Percentiles rank a stretch among this genome's conserved stretches.
phyloP scores from a whole-genome alignment of 129 eudicot genomes.

The Lactuca saligna region DNA sequence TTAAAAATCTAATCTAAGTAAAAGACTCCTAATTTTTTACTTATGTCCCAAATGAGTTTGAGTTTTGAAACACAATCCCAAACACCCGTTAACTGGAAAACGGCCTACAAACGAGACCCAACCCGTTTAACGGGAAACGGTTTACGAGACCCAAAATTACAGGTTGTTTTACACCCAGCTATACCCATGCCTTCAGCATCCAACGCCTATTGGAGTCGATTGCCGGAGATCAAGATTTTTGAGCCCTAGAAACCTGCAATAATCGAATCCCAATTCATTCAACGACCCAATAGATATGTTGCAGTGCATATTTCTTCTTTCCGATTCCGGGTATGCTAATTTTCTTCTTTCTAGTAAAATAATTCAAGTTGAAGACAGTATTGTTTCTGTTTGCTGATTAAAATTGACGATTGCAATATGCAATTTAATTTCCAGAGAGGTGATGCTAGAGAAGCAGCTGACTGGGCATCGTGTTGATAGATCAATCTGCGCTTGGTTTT shows the following conservation, averaged over 20 bases:
- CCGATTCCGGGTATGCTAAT: slow-evolving; percentile 84
- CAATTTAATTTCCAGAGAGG: slow-evolving; percentile 56
- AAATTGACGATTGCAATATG: not conserved
- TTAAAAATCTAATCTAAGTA: no score
- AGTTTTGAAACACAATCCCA: no score
- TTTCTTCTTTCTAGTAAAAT: not conserved
- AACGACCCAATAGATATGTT: slow-evolving; percentile 39
- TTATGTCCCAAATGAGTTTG: no score
- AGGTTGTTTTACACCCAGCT: not conserved
- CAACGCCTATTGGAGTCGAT: not conserved
- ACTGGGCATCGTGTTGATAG: slow-evolving; percentile 94
- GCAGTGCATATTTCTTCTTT: slow-evolving; percentile 91
- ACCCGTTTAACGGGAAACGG: not conserved
- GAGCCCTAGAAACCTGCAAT: slow-evolving; percentile 20
- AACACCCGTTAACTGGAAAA: no score
- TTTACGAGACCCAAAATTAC: not conserved
- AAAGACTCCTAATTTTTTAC: no score
- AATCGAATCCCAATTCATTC: slow-evolving; percentile 10
- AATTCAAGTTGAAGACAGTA: not conserved
- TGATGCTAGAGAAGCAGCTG: slow-evolving; percentile 89
- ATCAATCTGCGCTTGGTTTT: slow-evolving; percentile 91
- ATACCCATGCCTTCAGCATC: not conserved
- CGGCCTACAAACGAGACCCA: not conserved
- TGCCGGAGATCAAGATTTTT: slow-evolving; percentile 4
- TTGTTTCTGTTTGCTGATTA: slow-evolving; percentile 3